Evolutionary conservation across 768 basidiomycete genomes (phyloP).

Genomic region (Gelatoporia subvermispora): DNA sequence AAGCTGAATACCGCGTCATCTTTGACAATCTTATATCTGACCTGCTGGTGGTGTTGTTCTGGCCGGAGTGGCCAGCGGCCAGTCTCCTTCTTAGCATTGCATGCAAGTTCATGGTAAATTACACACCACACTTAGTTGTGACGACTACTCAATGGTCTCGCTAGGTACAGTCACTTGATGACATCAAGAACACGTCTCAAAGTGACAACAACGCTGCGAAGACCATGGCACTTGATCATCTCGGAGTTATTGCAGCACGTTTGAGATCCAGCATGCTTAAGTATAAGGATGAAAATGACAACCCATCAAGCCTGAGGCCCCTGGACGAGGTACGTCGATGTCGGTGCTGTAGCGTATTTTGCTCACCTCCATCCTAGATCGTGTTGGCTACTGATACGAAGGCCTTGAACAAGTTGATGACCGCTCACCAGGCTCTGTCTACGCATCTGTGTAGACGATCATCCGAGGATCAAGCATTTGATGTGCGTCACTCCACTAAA

Average conservation of each 20-base stretch:
- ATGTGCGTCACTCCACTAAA: conserved; percentile 42
- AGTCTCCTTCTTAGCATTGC: conserved; percentile 74
- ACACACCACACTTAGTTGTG: background rate
- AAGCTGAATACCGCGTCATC: conserved; percentile 89
- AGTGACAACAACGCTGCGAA: conserved; percentile 82
- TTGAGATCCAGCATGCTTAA: conserved; percentile 56
- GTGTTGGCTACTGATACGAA: conserved; percentile 44
- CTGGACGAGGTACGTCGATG: conserved; percentile 61
- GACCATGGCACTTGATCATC: conserved; percentile 86
- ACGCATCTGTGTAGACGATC: conserved; percentile 66
- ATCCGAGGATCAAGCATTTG: conserved; percentile 75
- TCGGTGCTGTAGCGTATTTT: background rate
- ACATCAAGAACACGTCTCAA: conserved; percentile 61
- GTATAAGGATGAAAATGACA: conserved; percentile 28
- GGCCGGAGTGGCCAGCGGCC: conserved; percentile 98
- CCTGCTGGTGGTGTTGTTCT: conserved; percentile 80
- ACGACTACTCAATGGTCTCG: no score
- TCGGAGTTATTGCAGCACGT: conserved; percentile 87
- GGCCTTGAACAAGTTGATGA: conserved; percentile 53
- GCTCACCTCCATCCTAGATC: conserved; percentile 34
- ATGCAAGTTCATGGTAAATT: conserved; percentile 77
- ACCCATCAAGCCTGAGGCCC: conserved; percentile 37
- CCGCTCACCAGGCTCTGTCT: conserved; percentile 60
- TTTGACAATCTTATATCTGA: conserved; percentile 91
- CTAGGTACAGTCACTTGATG: conserved; percentile 79